phyloP scores from a whole-genome alignment of 2,329 filamentous ascomycete species.

The Aspergillus niger region DNA sequence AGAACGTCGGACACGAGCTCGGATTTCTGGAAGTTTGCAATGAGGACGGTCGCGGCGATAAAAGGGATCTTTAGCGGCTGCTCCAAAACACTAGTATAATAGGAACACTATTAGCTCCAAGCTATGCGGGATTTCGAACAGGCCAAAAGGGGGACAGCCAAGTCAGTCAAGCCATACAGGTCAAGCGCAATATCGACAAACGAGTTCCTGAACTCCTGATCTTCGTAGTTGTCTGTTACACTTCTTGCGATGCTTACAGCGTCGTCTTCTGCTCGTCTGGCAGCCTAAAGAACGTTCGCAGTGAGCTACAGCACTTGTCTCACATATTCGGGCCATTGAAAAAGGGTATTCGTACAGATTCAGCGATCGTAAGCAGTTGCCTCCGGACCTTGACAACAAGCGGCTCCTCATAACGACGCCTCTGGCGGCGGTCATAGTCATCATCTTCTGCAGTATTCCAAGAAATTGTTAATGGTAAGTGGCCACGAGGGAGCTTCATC shows the following conservation, averaged over 20 bases:
- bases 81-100: constrained; percentile 63
- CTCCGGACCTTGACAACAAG: constrained; percentile 71
- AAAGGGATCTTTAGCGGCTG: constrained; percentile 99
- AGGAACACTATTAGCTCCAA: constrained; percentile 21
- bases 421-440: constrained; percentile 71
- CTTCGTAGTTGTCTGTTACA: constrained; percentile 81
- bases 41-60: constrained; percentile 77
- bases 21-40: constrained; percentile 74
- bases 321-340: neutral
- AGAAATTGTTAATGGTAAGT: constrained; percentile 4
- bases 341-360: constrained; percentile 57
- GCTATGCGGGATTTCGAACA: neutral
- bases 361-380: constrained; percentile 77
- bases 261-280: constrained; percentile 78
- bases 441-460: constrained; percentile 64
- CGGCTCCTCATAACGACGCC: constrained; percentile 73
- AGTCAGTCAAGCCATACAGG: constrained; percentile 54
- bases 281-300: constrained; percentile 47
- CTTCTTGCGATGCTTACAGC: constrained; percentile 72
- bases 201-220: constrained; percentile 70
- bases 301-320: constrained; percentile 16
- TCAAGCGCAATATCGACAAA: constrained; percentile 76
- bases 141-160: neutral
- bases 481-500: neutral
- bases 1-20: constrained; percentile 74